Base-by-base conservation (phyloP, 1,284 basidiomycete species). In the Microbotryum violaceum region DNA sequence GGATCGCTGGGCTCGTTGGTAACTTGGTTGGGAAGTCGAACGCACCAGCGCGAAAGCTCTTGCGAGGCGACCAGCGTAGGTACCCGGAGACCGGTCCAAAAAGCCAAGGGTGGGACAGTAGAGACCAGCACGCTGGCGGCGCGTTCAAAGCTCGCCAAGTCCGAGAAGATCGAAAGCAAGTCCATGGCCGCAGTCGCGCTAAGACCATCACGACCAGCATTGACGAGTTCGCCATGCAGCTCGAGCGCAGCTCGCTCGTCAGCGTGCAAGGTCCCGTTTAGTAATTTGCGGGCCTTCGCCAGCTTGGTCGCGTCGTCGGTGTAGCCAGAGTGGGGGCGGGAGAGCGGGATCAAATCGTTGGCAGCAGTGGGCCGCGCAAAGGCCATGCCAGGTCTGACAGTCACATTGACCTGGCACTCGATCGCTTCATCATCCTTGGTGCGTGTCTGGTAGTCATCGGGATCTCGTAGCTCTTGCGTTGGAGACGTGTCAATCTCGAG, bases 31-130 rank as follows among this genome's bases (percentile, higher is more conserved):
- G 54, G 48, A 50, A 79, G 75, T 4, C 78, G 80, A n/a, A 83
- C 81, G 1, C 82, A 80, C 88, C 87, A 90, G 18, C 77, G 65
- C 31, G 72, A 71, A 66, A 83, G 75, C 70, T 81, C 79, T 5
- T 76, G 74, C 0, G 80, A 77, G 68, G 77, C 72, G 64, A 84
- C 76, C 45, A 88, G 73, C n/a, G 78, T 72, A 42, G 81, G 74
- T 18, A 73, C 72, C 44, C 79, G 77, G 71, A 86, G 87, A 16
- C 88, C 88, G 10, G 79, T 77, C 84, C 85, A 86, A 71, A 85
- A 81, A 20, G 86, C 71, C 60, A 84, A 77, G 5, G 85, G 84
- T 37, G 82, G 73, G 1, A 79, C 65, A 21, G 77, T 74, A 51
- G 79, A 77, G 7, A 78, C 75, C 73, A 86, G 77, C 16, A 10